These are phyloP conservation scores for Fistulifera pelliculosa DNA, from an alignment of 108 stramenopile genomes.

Conservation along the genomic window DNA sequence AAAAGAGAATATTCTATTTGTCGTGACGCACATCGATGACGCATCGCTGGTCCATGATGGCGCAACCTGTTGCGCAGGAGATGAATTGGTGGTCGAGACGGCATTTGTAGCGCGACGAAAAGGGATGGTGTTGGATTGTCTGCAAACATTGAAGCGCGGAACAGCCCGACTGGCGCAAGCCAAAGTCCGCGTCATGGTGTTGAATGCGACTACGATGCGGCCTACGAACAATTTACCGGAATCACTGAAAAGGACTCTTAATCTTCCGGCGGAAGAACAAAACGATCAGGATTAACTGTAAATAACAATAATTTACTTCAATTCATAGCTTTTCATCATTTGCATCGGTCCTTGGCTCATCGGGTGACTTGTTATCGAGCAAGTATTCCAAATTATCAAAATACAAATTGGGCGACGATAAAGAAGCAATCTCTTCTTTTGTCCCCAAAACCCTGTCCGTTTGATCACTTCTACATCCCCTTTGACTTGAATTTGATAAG, in stretches of 20 bases:
- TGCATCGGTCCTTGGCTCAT: no score
- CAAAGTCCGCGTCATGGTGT: constrained; percentile 36
- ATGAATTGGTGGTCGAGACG: constrained; percentile 27
- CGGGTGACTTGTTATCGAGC: constrained; percentile 41
- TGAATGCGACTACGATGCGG: constrained; percentile 30
- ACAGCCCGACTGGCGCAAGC: constrained; percentile 34
- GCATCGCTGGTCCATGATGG: constrained; percentile 15
- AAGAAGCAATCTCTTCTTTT: constrained; percentile 12
- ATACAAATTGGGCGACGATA: constrained; percentile 17
- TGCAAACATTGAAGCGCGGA: constrained; percentile 25
- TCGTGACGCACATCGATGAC: constrained; percentile 49
- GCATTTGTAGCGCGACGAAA: constrained; percentile 26
- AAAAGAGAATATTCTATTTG: constrained; percentile 38
- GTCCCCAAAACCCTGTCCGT: constrained; percentile 59
- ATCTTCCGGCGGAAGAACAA: no score
- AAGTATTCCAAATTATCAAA: constrained; percentile 56
- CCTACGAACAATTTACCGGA: constrained; percentile 46
- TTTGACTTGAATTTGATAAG: constrained; percentile 47
- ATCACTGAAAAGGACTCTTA: constrained; percentile 19
- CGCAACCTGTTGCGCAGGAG: constrained; percentile 8
- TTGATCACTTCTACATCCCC: constrained; percentile 42
- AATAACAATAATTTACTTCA: no score
- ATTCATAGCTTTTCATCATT: no score
- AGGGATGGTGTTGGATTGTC: constrained; percentile 57
- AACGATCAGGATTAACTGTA: no score